phyloP scores from a whole-genome alignment of 1,284 basidiomycete species.

The Cutaneotrichosporon dermatis region DNA sequence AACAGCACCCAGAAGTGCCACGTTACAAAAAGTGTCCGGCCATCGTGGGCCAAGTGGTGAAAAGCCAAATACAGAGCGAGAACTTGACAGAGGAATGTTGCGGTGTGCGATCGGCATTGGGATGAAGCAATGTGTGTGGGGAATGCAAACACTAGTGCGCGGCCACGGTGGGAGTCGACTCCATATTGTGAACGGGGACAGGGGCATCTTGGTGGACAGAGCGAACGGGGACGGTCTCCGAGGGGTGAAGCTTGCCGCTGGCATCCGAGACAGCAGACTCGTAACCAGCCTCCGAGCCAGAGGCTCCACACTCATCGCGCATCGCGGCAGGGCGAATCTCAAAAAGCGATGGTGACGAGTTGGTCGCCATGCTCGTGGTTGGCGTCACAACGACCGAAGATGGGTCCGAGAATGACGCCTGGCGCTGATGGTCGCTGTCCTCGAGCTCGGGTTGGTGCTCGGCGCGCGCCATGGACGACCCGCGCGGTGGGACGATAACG shows the following conservation, averaged over 20 bases:
- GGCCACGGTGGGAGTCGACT: neutral
- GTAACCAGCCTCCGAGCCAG: conserved; percentile 1
- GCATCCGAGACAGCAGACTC: conserved; percentile 3
- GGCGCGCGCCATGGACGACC: conserved; percentile 8
- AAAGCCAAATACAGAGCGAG: neutral
- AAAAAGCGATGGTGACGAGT: conserved; percentile 13
- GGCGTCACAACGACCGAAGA: conserved; percentile 19
- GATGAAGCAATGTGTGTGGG: neutral
- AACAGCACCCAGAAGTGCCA: conserved; percentile 1
- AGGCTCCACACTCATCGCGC: conserved; percentile 13
- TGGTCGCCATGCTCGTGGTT: conserved; percentile 16
- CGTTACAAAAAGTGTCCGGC: conserved; percentile 1
- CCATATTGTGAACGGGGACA: neutral
- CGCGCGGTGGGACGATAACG: conserved; percentile 17
- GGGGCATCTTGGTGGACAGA: neutral
- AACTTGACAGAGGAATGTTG: neutral
- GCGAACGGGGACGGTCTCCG: neutral
- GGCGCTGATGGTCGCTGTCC: conserved; percentile 1
- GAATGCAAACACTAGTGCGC: neutral
- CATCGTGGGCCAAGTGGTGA: neutral
- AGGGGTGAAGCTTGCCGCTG: neutral
- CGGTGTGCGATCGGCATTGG: neutral
- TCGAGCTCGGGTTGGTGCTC: neutral
- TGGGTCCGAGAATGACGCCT: conserved; percentile 13
- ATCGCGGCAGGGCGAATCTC: conserved; percentile 8